These are phyloP conservation scores for Diplodia sapinea DNA, from an alignment of 2,329 filamentous ascomycete species.

Conservation along the genomic window DNA sequence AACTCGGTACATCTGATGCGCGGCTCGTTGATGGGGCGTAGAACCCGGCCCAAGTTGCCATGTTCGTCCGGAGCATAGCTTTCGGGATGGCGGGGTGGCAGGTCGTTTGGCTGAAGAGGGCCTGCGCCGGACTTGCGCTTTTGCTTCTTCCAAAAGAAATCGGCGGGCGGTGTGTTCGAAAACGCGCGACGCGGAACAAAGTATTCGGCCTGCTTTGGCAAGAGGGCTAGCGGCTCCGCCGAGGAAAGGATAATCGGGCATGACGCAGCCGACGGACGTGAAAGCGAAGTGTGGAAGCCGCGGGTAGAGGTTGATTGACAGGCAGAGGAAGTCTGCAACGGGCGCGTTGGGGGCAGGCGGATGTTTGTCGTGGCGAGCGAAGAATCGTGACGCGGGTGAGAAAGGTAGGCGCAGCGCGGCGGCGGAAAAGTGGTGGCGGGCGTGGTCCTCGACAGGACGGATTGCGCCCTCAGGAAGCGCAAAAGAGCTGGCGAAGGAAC, in stretches of 20 bases:
- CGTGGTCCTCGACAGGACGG: constrained; percentile 27
- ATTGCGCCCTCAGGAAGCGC: constrained; percentile 47
- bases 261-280: background rate
- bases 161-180: constrained; percentile 33
- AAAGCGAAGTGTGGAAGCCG: background rate
- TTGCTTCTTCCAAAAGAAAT: constrained; percentile 37
- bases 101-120: constrained; percentile 44
- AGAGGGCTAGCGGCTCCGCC: background rate
- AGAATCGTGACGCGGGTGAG: background rate
- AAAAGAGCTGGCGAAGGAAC: constrained; percentile 47
- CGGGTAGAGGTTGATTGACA: background rate
- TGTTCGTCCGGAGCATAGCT: constrained; percentile 55
- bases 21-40: constrained; percentile 83
- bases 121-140: constrained; percentile 46
- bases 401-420: constrained; percentile 9
- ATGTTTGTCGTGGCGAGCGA: background rate
- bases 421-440: background rate
- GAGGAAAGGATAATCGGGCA: background rate
- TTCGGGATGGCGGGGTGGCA: constrained; percentile 20
- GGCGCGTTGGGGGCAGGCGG: background rate
- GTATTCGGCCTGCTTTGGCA: background rate
- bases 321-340: background rate
- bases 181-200: constrained; percentile 33
- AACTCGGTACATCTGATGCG: constrained; percentile 93
- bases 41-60: constrained; percentile 68